These are phyloP conservation scores for Novakomyces olei DNA, from an alignment of 805 yeast species.

Conservation along the genomic window DNA sequence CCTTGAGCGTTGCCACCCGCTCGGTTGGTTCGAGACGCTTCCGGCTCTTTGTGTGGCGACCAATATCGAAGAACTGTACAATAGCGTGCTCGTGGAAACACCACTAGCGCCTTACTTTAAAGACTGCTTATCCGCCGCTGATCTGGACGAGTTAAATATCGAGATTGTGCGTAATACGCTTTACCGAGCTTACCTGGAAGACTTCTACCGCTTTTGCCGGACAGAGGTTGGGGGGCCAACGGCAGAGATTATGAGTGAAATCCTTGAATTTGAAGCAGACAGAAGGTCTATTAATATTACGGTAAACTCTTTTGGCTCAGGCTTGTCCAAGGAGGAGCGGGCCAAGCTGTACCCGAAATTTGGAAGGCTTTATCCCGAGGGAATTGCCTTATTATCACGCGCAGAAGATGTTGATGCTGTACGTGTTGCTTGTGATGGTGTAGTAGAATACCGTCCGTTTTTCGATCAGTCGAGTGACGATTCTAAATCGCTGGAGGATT, in stretches of 20 bases:
- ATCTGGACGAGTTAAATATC: constrained; percentile 81
- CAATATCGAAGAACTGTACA: constrained; percentile 79
- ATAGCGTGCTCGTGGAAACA: constrained; percentile 82
- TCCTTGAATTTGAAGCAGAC: constrained; percentile 83
- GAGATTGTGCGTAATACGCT: constrained; percentile 82
- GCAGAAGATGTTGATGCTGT: constrained; percentile 76
- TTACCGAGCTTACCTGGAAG: constrained; percentile 82
- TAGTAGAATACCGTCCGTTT: constrained; percentile 15
- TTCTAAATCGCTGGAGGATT: constrained; percentile 62
- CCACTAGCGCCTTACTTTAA: constrained; percentile 94
- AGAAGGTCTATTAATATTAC: constrained; percentile 82
- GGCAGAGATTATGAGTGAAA: constrained; percentile 50
- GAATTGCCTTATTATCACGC: constrained; percentile 41
- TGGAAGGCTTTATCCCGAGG: constrained; percentile 59
- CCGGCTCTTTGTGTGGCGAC: constrained; percentile 91
- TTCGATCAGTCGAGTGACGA: constrained; percentile 24
- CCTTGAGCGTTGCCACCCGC: constrained; percentile 76
- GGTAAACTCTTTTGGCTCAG: constrained; percentile 70
- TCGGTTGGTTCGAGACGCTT: constrained; percentile 95
- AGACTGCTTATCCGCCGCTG: constrained; percentile 58
- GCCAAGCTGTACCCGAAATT: constrained; percentile 50
- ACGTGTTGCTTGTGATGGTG: constrained; percentile 20
- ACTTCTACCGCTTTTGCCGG: constrained; percentile 46
- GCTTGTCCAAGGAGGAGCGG: constrained; percentile 52
- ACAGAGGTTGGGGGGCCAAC: constrained; percentile 59